Evolutionary conservation across 345 rosid species (phyloP), one percentile per base, ranked within the genome.

Genomic region (Zanthoxylum bungeanum): DNA sequence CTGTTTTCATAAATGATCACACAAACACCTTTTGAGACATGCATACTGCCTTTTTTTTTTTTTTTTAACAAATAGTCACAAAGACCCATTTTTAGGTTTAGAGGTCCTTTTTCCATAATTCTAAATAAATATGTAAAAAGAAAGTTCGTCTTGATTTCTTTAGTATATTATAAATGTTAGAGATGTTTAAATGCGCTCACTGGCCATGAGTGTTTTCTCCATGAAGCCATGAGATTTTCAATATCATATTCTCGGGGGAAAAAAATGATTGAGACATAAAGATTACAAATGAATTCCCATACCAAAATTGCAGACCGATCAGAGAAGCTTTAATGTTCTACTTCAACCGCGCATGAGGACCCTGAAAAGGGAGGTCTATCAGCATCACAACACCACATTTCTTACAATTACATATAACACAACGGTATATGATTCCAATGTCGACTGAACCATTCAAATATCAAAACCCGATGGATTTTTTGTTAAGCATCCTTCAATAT

Each of bases 331-430:
- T 22, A 27, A 30, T 12, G 9, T 21, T 70, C 34, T 44, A 34
- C 25, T 56, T 81, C 68, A 77, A 37, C 68, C 58, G 63, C 28
- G 67, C 72, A 69, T 31, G 61, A 78, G 77, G 61, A 76, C 66
- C 77, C 85, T 82, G 77, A 36, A 68, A 33, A 60, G 40, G n/a
- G 49, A 55, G 47, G 22, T 21, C n/a, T 34, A 14, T 53, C 74
- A 64, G 65, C 55, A 52, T 40, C 28, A 17, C 19, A 5, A 5
- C 12, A 6, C 30, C 36, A 27, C 28, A 27, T 25, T 11, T 21
- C 4, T 37, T 16, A 5, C 36, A 16, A 39, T 42, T 12, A 8
- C 27, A 40, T 2, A 30, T 69, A 39, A 27, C 44, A 55, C 11
- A 9, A 9, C n/a, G 10, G 36, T 27, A 1, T 42, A 34, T 11